Evolutionary conservation across 179 eudicot genomes (phyloP), one percentile per base, ranked within the genome.

Genomic region (Amaranthus tricolor): DNA sequence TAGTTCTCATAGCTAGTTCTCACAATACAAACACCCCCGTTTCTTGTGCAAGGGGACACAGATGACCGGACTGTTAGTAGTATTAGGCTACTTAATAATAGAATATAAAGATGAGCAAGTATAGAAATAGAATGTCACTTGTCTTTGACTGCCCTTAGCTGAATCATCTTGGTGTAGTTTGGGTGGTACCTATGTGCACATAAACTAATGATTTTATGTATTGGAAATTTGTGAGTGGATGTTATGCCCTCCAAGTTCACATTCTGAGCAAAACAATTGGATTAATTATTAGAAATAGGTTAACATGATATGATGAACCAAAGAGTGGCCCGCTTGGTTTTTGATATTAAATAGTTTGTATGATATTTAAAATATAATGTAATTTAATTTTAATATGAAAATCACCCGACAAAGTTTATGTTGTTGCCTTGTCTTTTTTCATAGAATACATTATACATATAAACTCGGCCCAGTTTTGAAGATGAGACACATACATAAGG

Each of bases 1-100:
- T 24, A 69, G 62, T 74, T 74, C 66, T 16, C 68, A 72, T 24
- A 69, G 82, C 44, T 69, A 21, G 49, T 15, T 70, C 70, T 65
- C 58, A 21, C 68, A 55, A 72, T 50, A 68, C 66, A 67, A 68
- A 69, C 13, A 15, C 49, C 76, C 71, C 71, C 58, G 52, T 14
- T 48, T 72, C 65, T 52, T 51, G 47, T 40, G 44, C 20, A 15
- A 53, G 68, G 72, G 15, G 68, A 68, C 44, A 53, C 67, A 58
- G 16, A 55, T 69, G 62, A 62, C 57, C 73, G 66, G 61, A 62
- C 64, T 64, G 47, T 54, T 49, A 54, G 13, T 65, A 64, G 31
- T 50, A 17, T 11, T 78, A 58, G 65, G 51, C 62, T 21, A 47
- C 53, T 72, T 31, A 31, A 31, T 31, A 52, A 65, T 40, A 57